Conservation (phyloP, 345 rosid species). For the Eucalyptus marginata region DNA sequence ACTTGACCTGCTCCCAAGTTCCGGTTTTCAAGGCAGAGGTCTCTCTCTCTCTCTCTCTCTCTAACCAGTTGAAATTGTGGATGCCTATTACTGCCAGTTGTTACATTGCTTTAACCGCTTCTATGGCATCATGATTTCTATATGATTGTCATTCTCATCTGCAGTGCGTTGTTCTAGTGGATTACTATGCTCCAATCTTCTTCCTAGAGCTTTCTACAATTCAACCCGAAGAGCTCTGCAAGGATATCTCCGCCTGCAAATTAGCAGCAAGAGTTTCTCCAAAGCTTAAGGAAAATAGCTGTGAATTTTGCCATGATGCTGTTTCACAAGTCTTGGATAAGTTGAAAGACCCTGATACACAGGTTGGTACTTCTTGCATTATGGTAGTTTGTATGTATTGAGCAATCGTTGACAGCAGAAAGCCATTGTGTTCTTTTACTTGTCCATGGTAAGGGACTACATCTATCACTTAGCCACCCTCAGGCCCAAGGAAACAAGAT, state of each 20-base stretch:
- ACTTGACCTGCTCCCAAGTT: slow-evolving; percentile 28
- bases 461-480: neutral
- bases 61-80: neutral
- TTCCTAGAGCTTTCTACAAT: slow-evolving; percentile 42
- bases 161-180: slow-evolving; percentile 77
- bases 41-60: neutral
- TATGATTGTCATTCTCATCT: neutral
- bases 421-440: neutral
- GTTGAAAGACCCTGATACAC: slow-evolving; percentile 82
- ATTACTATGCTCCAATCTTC: slow-evolving; percentile 60
- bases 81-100: neutral
- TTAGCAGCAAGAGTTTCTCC: slow-evolving; percentile 14
- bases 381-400: neutral
- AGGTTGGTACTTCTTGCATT: slow-evolving; percentile 31
- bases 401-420: neutral
- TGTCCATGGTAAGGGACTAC: neutral
- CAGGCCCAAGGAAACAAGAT: neutral
- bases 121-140: neutral
- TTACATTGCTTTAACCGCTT: neutral
- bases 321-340: slow-evolving; percentile 47
- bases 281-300: slow-evolving; percentile 39
- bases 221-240: slow-evolving; percentile 47
- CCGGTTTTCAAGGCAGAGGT: slow-evolving; percentile 56
- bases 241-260: slow-evolving; percentile 46
- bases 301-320: slow-evolving; percentile 53